Evolutionary conservation across 2,329 filamentous ascomycete genomes (phyloP).

Genomic region (Aspergillus udagawae): DNA sequence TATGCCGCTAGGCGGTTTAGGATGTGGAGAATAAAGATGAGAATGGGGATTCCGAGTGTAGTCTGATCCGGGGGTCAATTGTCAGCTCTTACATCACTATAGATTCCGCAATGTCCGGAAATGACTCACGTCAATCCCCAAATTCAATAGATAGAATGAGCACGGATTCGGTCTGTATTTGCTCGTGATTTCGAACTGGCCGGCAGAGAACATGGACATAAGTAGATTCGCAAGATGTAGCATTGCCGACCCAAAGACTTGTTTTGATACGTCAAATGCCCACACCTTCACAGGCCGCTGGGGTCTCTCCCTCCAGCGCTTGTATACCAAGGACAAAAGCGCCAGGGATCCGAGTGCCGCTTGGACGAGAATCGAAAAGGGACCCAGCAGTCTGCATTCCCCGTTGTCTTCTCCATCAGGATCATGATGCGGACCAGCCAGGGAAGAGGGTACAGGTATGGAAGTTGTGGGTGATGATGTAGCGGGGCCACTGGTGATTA

Average conservation of each 20-base stretch:
- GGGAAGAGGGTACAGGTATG: conserved; percentile 16
- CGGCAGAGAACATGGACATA: conserved; percentile 93
- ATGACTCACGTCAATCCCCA: conserved; percentile 84
- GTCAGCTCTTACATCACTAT: not conserved
- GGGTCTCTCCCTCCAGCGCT: conserved; percentile 86
- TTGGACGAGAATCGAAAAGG: conserved; percentile 89
- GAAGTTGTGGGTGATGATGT: conserved; percentile 17
- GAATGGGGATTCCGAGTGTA: conserved; percentile 90
- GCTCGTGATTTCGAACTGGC: conserved; percentile 57
- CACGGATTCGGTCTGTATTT: conserved; percentile 81
- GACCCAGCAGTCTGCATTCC: conserved; percentile 82
- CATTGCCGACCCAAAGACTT: conserved; percentile 88
- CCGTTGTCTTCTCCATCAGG: conserved; percentile 53
- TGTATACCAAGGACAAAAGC: conserved; percentile 81
- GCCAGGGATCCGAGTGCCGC: conserved; percentile 79
- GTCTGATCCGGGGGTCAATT: conserved; percentile 55
- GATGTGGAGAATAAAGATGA: conserved; percentile 80
- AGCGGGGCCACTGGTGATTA: conserved; percentile 10
- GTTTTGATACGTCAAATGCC: conserved; percentile 97
- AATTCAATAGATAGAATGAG: conserved; percentile 90
- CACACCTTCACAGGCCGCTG: conserved; percentile 93
- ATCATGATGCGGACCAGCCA: conserved; percentile 21
- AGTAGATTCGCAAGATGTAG: conserved; percentile 90
- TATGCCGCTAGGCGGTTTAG: conserved; percentile 66
- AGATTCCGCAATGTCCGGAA: not conserved